Evolutionary conservation across 2,329 filamentous ascomycete genomes (phyloP).

Genomic region (Colletotrichum lindemuthianum): DNA sequence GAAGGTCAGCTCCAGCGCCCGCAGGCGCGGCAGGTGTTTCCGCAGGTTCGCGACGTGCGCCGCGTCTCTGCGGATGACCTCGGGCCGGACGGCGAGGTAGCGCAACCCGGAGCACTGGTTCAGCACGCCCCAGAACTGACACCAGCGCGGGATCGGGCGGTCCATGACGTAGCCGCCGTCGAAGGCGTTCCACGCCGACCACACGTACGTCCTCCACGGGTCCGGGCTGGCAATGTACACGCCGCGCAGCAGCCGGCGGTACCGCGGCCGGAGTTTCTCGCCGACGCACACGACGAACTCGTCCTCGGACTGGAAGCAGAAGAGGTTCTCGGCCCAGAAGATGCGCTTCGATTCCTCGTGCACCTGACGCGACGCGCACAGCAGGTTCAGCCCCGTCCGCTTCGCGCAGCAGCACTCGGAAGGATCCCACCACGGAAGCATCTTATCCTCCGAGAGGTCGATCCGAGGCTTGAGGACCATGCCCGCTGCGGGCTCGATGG

Average conservation of each 20-base stretch:
- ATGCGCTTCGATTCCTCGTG: conserved; percentile 23
- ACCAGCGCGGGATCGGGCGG: conserved; percentile 18
- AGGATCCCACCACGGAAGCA: not conserved
- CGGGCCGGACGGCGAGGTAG: conserved; percentile 19
- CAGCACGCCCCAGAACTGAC: conserved; percentile 29
- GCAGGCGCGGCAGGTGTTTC: conserved; percentile 5
- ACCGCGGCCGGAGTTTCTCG: conserved; percentile 4
- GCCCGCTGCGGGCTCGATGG: conserved; percentile 26
- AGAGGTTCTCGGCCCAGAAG: conserved; percentile 27
- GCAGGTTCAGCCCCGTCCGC: conserved; percentile 11
- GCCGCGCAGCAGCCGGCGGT: conserved; percentile 17
- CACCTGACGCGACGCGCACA: conserved; percentile 19
- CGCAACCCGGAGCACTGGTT: conserved; percentile 22
- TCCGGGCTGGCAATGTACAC: conserved; percentile 6
- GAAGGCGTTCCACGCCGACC: not conserved
- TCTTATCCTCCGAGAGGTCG: not conserved
- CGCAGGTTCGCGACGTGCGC: conserved; percentile 9
- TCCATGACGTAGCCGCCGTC: not conserved
- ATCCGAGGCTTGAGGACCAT: conserved; percentile 8
- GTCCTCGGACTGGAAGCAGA: conserved; percentile 19
- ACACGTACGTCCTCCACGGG: not conserved
- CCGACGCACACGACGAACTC: conserved; percentile 27
- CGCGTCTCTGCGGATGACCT: conserved; percentile 10
- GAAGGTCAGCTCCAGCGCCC: conserved; percentile 18
- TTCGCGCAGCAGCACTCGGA: conserved; percentile 23